phyloP scores from a whole-genome alignment of 2,329 filamentous ascomycete genomes.

The Fusarium chaquense region DNA sequence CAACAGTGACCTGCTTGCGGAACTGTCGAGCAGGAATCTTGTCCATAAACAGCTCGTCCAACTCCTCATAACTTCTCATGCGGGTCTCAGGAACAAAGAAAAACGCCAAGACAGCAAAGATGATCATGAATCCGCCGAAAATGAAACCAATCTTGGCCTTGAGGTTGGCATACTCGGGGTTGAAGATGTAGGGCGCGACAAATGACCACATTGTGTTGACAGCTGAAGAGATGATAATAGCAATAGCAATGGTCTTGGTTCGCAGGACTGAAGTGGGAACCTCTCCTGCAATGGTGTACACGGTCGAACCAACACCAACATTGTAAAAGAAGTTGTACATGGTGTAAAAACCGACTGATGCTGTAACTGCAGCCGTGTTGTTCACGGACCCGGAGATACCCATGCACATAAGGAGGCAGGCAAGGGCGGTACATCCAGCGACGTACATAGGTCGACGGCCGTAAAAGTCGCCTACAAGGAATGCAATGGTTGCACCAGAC shows the following conservation, averaged over 20 bases:
- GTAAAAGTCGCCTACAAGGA: conserved; percentile 45
- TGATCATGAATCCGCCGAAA: conserved; percentile 53
- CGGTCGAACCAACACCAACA: conserved; percentile 55
- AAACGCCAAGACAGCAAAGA: conserved; percentile 56
- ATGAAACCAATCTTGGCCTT: conserved; percentile 58
- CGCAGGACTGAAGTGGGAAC: conserved; percentile 59
- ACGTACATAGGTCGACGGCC: conserved; percentile 50
- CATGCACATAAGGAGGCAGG: conserved; percentile 47
- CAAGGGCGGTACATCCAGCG: conserved; percentile 41
- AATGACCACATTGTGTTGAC: conserved; percentile 59
- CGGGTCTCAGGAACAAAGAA: conserved; percentile 62
- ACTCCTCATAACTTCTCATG: conserved; percentile 46
- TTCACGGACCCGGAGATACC: conserved; percentile 45
- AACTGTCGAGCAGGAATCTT: conserved; percentile 43
- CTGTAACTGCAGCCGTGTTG: conserved; percentile 43
- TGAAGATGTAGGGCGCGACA: conserved; percentile 60
- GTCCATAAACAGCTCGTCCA: conserved; percentile 49
- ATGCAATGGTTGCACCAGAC: conserved; percentile 46
- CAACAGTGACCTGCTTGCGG: conserved; percentile 39
- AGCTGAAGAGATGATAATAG: conserved; percentile 57
- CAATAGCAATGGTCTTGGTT: conserved; percentile 58
- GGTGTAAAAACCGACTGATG: conserved; percentile 52
- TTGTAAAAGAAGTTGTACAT: conserved; percentile 59
- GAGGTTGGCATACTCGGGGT: conserved; percentile 52
- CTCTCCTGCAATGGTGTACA: conserved; percentile 59